Conservation (phyloP, 192 early-diverging fungal species). For the Linnemannia elongata region DNA sequence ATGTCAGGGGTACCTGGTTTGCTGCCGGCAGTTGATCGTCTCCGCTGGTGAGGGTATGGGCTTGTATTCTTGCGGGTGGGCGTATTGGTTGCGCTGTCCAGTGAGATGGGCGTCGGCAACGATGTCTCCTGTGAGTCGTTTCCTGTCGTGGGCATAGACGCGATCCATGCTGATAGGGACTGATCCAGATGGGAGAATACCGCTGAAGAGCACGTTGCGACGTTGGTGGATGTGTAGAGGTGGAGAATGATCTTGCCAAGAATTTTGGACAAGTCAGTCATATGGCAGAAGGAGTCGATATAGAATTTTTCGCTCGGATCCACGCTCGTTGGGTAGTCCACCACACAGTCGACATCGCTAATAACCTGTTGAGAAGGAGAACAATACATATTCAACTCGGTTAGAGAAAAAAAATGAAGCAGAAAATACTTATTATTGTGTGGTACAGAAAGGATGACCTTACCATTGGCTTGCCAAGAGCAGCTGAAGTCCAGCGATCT, state of each 20-base stretch:
- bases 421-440: background rate
- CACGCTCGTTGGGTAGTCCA: constrained; percentile 40
- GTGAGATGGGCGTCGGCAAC: background rate
- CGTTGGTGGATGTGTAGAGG: constrained; percentile 42
- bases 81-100: background rate
- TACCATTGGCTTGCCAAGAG: constrained; percentile 55
- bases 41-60: constrained; percentile 12
- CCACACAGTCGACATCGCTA: constrained; percentile 50
- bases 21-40: background rate
- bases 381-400: background rate
- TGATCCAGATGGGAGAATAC: constrained; percentile 46
- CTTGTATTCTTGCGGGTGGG: constrained; percentile 9
- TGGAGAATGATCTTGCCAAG: constrained; percentile 44
- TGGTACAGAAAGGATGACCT: background rate
- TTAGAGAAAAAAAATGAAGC: background rate
- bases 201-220: constrained; percentile 43
- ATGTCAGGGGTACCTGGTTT: background rate
- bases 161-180: constrained; percentile 37
- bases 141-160: constrained; percentile 21
- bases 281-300: constrained; percentile 31
- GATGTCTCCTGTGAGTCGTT: background rate
- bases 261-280: constrained; percentile 47
- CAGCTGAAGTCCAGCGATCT: constrained; percentile 55
- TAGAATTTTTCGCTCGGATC: constrained; percentile 12
- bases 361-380: constrained; percentile 19